Conservation (phyloP, 805 yeast species). For the Wickerhamomyces xylosicus region DNA sequence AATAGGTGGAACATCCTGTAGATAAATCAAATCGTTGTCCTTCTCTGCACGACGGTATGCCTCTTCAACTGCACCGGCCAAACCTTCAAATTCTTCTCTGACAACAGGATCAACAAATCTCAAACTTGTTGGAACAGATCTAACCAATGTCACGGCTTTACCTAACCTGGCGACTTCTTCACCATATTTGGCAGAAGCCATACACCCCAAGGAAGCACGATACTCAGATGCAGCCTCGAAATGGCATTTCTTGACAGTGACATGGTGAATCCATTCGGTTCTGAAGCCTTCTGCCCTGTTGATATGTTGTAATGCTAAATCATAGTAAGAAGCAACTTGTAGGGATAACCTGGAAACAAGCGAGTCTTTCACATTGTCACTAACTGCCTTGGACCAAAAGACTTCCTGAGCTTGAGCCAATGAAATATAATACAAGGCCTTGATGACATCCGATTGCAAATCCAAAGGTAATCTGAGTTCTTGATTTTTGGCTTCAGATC, state of each 20-base stretch:
- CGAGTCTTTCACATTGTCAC: conserved; percentile 40
- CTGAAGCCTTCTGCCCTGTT: conserved; percentile 39
- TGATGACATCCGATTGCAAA: conserved; percentile 39
- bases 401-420: conserved; percentile 84
- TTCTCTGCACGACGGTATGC: conserved; percentile 47
- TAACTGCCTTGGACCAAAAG: conserved; percentile 66
- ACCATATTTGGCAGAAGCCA: conserved; percentile 49
- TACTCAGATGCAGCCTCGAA: conserved; percentile 65
- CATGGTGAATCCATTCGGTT: conserved; percentile 56
- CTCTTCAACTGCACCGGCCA: conserved; percentile 33
- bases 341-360: conserved; percentile 54
- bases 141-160: conserved; percentile 29
- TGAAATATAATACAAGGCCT: conserved; percentile 41
- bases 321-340: conserved; percentile 52
- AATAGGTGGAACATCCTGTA: conserved; percentile 59
- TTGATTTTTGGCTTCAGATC: conserved; percentile 5
- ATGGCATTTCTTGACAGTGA: conserved; percentile 49
- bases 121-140: conserved; percentile 26
- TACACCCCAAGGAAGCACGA: conserved; percentile 43
- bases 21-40: conserved; percentile 75
- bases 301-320: conserved; percentile 30
- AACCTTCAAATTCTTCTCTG: conserved; percentile 40
- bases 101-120: conserved; percentile 34
- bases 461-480: conserved; percentile 28
- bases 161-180: conserved; percentile 54